These are phyloP conservation scores for Aureoboletus auriporus DNA, from an alignment of 768 basidiomycete genomes.

Conservation along the genomic window DNA sequence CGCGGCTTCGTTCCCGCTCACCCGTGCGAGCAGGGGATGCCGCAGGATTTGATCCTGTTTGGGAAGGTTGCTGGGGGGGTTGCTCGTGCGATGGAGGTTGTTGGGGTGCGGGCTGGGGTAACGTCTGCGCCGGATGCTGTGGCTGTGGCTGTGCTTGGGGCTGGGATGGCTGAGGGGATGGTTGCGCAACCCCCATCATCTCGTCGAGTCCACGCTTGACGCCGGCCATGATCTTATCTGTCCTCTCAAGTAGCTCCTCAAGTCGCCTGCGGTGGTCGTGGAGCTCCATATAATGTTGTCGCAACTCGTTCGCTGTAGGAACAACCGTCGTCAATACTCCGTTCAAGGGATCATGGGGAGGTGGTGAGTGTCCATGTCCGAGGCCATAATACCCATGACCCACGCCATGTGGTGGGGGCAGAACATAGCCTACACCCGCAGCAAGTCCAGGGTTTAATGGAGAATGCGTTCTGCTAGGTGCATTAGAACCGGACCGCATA, in stretches of 20 bases:
- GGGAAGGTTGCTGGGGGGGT: conserved; percentile 20
- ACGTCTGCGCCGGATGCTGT: conserved; percentile 16
- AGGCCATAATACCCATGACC: conserved; percentile 35
- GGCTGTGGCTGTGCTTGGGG: conserved; percentile 20
- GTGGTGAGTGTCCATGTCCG: conserved; percentile 36
- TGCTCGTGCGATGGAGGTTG: conserved; percentile 28
- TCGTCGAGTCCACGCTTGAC: conserved; percentile 76
- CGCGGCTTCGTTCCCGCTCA: conserved; percentile 29
- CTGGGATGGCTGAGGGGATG: conserved; percentile 19
- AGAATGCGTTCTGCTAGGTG: conserved; percentile 71
- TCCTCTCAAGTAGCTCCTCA: conserved; percentile 73
- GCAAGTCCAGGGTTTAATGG: conserved; percentile 51
- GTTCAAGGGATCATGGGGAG: conserved; percentile 30
- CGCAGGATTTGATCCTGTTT: conserved; percentile 10
- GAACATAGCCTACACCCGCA: conserved; percentile 38
- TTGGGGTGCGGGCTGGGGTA: conserved; percentile 22
- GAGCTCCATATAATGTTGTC: conserved; percentile 66
- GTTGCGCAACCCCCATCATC: conserved; percentile 44
- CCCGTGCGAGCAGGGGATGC: conserved; percentile 17
- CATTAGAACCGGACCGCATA: conserved; percentile 59
- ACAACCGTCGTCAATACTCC: conserved; percentile 24
- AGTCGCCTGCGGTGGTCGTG: conserved; percentile 57
- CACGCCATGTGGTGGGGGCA: conserved; percentile 36
- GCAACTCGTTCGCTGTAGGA: conserved; percentile 58
- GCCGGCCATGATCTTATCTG: conserved; percentile 67